Conservation (phyloP, 2,329 filamentous ascomycete genomes). For the Pseudogymnoascus sp. region DNA sequence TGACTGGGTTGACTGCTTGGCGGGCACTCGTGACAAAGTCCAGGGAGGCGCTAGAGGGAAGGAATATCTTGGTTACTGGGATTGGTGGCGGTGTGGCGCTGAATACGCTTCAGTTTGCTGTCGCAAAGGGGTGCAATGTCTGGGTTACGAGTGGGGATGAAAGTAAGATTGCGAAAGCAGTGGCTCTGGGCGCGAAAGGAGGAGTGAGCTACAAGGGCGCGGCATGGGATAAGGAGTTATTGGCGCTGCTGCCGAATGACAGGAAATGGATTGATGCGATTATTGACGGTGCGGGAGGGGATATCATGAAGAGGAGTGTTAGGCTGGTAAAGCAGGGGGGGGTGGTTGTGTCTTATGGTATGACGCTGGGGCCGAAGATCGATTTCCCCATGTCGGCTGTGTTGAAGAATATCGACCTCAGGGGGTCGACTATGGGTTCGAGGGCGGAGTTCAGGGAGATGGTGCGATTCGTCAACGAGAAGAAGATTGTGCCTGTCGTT, state of each 20-base stretch:
- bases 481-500: slow-evolving; percentile 68
- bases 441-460: slow-evolving; percentile 84
- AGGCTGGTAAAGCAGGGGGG: slow-evolving; percentile 53
- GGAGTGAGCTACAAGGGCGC: slow-evolving; percentile 76
- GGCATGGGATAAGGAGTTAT: slow-evolving; percentile 73
- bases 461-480: slow-evolving; percentile 68
- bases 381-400: slow-evolving; percentile 78
- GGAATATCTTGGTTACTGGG: slow-evolving; percentile 78
- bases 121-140: slow-evolving; percentile 48
- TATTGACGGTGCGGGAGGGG: slow-evolving; percentile 83
- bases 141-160: slow-evolving; percentile 44
- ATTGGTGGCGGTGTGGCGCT: slow-evolving; percentile 90
- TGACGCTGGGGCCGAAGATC: slow-evolving; percentile 82
- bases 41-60: slow-evolving; percentile 50
- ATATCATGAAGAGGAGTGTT: slow-evolving; percentile 46
- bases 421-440: slow-evolving; percentile 85
- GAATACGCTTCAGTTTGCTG: slow-evolving; percentile 70
- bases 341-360: slow-evolving; percentile 79
- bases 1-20: slow-evolving; percentile 85
- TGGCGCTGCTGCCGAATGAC: slow-evolving; percentile 51
- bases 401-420: slow-evolving; percentile 78
- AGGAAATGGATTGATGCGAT: slow-evolving; percentile 70
- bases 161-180: slow-evolving; percentile 64
- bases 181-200: slow-evolving; percentile 63
- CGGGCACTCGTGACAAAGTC: slow-evolving; percentile 75